A percentile compares a stretch with the other conserved stretches of the same genome.
Evolutionary conservation across 768 basidiomycete species (phyloP).

Genomic region (Suillus ampliporus): DNA sequence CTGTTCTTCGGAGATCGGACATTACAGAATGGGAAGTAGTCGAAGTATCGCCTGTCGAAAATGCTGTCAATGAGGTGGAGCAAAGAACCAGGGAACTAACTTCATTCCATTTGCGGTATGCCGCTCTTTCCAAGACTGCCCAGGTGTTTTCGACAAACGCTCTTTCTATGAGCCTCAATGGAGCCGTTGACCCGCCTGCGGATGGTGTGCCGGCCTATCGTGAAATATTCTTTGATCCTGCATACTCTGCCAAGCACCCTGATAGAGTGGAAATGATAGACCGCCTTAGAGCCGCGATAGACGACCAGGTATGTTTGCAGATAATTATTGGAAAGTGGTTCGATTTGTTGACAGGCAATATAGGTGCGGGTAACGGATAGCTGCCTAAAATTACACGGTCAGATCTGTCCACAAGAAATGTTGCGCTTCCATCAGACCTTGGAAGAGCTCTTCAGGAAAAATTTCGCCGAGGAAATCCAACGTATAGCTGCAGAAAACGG

Average conservation of each 20-base stretch:
- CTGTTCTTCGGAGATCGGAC: conserved; percentile 89
- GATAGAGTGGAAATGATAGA: conserved; percentile 74
- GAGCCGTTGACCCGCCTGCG: conserved; percentile 80
- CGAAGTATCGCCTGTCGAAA: conserved; percentile 87
- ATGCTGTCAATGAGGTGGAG: conserved; percentile 81
- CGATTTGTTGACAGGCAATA: conserved; percentile 9
- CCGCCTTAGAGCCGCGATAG: conserved; percentile 73
- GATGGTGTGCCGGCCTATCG: conserved; percentile 81
- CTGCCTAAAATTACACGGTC: conserved; percentile 83
- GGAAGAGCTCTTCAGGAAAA: conserved; percentile 83
- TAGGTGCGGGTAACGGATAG: conserved; percentile 83
- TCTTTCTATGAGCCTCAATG: conserved; percentile 86
- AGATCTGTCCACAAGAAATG: conserved; percentile 86
- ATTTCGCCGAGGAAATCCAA: conserved; percentile 82
- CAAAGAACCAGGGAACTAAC: conserved; percentile 79
- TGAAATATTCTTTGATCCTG: conserved; percentile 72
- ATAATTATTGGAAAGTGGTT: background rate
- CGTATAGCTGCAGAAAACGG: conserved; percentile 65
- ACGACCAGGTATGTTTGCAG: conserved; percentile 69
- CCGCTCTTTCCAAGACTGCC: conserved; percentile 76
- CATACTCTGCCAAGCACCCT: conserved; percentile 70
- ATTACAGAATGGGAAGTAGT: conserved; percentile 70
- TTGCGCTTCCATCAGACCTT: conserved; percentile 91
- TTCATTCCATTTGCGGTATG: conserved; percentile 71
- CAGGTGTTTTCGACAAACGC: conserved; percentile 79